Percentiles rank a stretch among this genome's conserved stretches.
phyloP scores from a whole-genome alignment of 1,139 yeast genomes.

The Yamadazyma trypodendri region DNA sequence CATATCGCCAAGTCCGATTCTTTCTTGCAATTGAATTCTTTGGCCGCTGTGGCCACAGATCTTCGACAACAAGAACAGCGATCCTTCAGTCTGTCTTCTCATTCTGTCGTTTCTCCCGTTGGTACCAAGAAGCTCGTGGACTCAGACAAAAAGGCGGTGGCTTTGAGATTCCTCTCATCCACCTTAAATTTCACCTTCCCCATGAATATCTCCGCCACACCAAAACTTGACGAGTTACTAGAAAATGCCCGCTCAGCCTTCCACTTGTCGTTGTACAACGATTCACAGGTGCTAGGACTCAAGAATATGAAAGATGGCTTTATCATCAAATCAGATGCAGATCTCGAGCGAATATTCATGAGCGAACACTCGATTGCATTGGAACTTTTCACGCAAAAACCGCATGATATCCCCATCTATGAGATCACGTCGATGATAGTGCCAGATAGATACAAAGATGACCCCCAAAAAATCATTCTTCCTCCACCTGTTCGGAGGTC shows the following conservation, averaged over 20 bases:
- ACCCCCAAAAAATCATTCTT: conserved; percentile 24
- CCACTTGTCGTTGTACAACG: conserved; percentile 32
- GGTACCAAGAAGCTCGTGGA: neutral
- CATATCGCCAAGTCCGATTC: conserved; percentile 15
- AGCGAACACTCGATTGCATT: conserved; percentile 30
- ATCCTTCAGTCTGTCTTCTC: conserved; percentile 6
- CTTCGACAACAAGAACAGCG: conserved; percentile 20
- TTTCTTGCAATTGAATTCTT: conserved; percentile 24
- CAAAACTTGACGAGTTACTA: conserved; percentile 67
- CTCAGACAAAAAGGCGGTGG: conserved; percentile 22
- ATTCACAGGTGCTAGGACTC: conserved; percentile 21
- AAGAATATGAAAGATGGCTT: conserved; percentile 21
- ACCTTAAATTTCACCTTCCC: conserved; percentile 59
- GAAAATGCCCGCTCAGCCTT: conserved; percentile 74
- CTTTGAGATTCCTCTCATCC: conserved; percentile 40
- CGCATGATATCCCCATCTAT: conserved; percentile 34
- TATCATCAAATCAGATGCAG: conserved; percentile 31
- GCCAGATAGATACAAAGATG: conserved; percentile 19
- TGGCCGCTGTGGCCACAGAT: conserved; percentile 44
- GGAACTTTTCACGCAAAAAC: conserved; percentile 34
- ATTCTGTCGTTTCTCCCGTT: conserved; percentile 7
- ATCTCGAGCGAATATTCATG: conserved; percentile 35
- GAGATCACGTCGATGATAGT: conserved; percentile 34
- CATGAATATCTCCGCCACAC: conserved; percentile 57
- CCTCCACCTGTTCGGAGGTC: conserved; percentile 28